Evolutionary conservation across 1,284 basidiomycete species (phyloP).

Genomic region (Inonotus obliquus): DNA sequence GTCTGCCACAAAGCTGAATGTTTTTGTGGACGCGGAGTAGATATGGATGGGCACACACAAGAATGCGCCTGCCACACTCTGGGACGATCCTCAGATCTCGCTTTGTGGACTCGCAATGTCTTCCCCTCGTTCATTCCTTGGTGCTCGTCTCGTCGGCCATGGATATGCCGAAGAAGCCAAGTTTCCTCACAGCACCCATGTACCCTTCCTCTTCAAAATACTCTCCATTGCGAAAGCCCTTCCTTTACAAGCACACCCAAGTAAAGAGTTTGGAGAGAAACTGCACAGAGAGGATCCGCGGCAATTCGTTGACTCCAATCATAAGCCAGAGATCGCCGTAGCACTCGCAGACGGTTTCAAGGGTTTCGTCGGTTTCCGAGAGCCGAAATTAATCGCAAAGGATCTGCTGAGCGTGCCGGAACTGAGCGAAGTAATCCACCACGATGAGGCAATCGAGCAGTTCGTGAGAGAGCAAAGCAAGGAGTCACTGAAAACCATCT

Average conservation of each 20-base stretch:
- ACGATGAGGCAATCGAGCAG: conserved; percentile 27
- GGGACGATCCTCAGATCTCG: conserved; percentile 24
- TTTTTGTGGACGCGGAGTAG: conserved; percentile 28
- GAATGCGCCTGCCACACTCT: conserved; percentile 44
- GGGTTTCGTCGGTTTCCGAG: conserved; percentile 59
- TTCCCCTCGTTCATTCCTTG: conserved; percentile 34
- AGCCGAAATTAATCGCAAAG: conserved; percentile 39
- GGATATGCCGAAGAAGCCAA: conserved; percentile 19
- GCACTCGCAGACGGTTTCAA: conserved; percentile 56
- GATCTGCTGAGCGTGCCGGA: conserved; percentile 50
- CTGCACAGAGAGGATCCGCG: conserved; percentile 46
- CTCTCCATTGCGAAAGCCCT: conserved; percentile 60
- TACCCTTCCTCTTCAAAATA: conserved; percentile 60
- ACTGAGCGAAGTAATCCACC: conserved; percentile 33
- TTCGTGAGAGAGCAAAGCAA: conserved; percentile 1
- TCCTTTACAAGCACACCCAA: conserved; percentile 67
- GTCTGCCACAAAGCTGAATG: background rate
- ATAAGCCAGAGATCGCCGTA: conserved; percentile 69
- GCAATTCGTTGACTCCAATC: conserved; percentile 48
- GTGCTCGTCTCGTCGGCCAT: conserved; percentile 23
- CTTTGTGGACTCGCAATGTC: conserved; percentile 37
- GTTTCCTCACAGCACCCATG: conserved; percentile 32
- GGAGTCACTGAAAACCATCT: conserved; percentile 38
- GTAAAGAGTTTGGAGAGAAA: conserved; percentile 49
- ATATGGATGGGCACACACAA: conserved; percentile 72